phyloP scores from a whole-genome alignment of 176 grass and related monocot species.

The Metroxylon sagu region DNA sequence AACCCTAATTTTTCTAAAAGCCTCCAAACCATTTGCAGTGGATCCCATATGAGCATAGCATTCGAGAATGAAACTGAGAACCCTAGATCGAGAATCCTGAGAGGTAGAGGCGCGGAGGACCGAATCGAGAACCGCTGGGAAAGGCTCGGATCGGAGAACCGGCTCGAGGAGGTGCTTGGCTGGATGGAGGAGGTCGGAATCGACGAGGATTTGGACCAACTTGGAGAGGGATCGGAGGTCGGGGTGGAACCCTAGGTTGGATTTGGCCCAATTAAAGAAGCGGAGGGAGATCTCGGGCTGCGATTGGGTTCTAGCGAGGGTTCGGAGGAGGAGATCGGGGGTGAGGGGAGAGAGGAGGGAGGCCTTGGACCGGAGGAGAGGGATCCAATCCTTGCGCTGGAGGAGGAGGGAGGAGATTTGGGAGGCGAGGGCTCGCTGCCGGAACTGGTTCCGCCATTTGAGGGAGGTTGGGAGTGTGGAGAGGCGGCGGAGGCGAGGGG shows the following conservation, averaged over 20 bases:
- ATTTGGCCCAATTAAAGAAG: slow-evolving; percentile 14
- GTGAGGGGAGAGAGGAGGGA: background rate
- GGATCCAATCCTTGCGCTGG: slow-evolving; percentile 15
- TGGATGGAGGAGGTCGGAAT: slow-evolving; percentile 1
- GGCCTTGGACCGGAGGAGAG: background rate
- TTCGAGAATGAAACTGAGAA: slow-evolving; percentile 14
- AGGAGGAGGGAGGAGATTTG: slow-evolving; percentile 23
- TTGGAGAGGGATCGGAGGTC: background rate
- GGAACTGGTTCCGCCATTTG: slow-evolving; percentile 13
- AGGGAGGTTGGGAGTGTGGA: slow-evolving; percentile 3
- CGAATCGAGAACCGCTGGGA: background rate
- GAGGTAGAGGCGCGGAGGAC: background rate
- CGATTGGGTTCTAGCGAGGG: slow-evolving; percentile 8
- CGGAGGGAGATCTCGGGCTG: slow-evolving; percentile 12
- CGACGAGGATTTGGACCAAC: slow-evolving; percentile 9
- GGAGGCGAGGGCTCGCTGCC: slow-evolving; percentile 5
- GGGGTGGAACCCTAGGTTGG: slow-evolving; percentile 13
- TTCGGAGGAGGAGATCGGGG: slow-evolving; percentile 2
- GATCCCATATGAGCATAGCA: background rate
- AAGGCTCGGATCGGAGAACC: background rate
- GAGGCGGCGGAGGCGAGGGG: background rate
- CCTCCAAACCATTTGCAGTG: slow-evolving; percentile 8
- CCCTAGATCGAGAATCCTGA: slow-evolving; percentile 10
- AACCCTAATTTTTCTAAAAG: slow-evolving; percentile 11
- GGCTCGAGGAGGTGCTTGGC: slow-evolving; percentile 8